phyloP scores from a whole-genome alignment of 2,329 filamentous ascomycete species.

The Colletotrichum sp. region DNA sequence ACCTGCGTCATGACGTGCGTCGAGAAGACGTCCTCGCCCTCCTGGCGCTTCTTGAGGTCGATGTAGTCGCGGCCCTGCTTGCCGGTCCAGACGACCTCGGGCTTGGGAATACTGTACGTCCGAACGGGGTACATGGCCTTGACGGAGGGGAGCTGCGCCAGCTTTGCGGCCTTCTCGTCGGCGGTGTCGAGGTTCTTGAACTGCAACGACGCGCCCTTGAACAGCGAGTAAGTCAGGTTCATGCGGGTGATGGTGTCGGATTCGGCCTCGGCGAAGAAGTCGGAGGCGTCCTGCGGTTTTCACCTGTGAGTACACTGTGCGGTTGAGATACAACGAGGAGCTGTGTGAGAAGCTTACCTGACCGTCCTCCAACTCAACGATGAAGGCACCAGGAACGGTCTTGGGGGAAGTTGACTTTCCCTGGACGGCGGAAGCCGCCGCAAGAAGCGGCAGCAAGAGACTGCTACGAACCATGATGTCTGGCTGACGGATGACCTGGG shows the following conservation, averaged over 20 bases:
- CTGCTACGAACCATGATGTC: constrained; percentile 41
- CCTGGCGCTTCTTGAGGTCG: constrained; percentile 35
- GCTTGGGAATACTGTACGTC: constrained; percentile 47
- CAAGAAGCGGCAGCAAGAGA: constrained; percentile 39
- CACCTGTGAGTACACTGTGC: neutral
- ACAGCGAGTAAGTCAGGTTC: constrained; percentile 55
- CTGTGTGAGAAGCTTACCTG: constrained; percentile 39
- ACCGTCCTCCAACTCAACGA: constrained; percentile 58
- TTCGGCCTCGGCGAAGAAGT: constrained; percentile 41
- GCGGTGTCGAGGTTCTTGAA: constrained; percentile 52
- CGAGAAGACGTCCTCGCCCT: constrained; percentile 36
- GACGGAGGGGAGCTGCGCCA: constrained; percentile 48
- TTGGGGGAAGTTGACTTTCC: constrained; percentile 27
- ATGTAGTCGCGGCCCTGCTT: constrained; percentile 29
- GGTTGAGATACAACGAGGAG: neutral
- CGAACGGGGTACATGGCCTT: constrained; percentile 55
- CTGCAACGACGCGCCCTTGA: constrained; percentile 60
- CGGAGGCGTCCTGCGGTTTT: constrained; percentile 41
- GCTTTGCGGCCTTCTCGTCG: constrained; percentile 43
- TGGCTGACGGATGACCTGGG: constrained; percentile 15
- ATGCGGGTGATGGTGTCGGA: constrained; percentile 49
- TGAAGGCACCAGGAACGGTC: constrained; percentile 52
- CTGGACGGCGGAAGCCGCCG: constrained; percentile 34
- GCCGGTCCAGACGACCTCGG: constrained; percentile 51
- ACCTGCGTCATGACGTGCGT: constrained; percentile 63